Percentiles rank a stretch among this genome's conserved stretches.
Evolutionary conservation across 176 grass and related monocot species (phyloP).

Genomic region (Microstegium vimineum): DNA sequence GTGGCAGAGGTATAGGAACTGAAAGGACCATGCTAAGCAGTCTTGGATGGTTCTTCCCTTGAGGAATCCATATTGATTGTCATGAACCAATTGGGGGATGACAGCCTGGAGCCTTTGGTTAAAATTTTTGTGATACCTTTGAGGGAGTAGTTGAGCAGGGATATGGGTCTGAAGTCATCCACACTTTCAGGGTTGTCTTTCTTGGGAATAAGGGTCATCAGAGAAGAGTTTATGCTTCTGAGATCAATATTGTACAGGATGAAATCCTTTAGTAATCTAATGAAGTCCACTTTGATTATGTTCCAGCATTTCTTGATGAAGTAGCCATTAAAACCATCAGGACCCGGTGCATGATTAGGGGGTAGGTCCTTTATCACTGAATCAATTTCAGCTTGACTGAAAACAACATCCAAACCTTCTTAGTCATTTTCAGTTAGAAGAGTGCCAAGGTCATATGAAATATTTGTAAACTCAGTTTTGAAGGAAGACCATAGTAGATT

Average conservation of each 20-base stretch:
- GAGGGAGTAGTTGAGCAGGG: no score
- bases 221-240: not conserved
- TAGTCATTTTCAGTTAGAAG: not conserved
- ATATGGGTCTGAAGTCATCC: no score
- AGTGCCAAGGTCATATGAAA: not conserved
- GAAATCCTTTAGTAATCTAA: not conserved
- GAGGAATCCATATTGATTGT: no score
- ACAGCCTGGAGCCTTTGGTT: no score
- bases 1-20: no score
- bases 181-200: no score
- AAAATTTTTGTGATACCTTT: no score
- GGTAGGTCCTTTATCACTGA: not conserved
- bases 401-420: accelerated
- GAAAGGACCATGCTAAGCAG: no score
- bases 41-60: no score
- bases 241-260: not conserved
- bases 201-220: no score
- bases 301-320: not conserved
- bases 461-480: not conserved
- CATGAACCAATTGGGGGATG: no score
- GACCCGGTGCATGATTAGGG: not conserved
- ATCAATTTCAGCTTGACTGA: not conserved
- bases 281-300: not conserved
- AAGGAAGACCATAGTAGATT: not conserved
- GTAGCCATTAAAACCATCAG: no score